Conservation (phyloP, 495 filamentous ascomycete species). For the Penicillium bialowiezense region DNA sequence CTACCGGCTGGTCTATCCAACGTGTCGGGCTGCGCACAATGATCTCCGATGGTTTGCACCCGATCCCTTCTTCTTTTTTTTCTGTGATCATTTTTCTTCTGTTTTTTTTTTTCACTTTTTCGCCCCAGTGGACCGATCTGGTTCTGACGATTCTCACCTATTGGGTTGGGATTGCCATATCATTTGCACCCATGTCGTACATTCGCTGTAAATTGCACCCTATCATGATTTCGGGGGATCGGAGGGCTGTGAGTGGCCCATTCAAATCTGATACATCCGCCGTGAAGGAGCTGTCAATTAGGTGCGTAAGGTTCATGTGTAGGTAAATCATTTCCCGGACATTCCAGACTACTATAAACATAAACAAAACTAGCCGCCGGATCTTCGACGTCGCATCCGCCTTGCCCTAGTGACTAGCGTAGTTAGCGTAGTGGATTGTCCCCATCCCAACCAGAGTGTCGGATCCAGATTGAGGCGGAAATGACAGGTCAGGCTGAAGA, state of each 20-base stretch:
- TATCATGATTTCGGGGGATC: not conserved
- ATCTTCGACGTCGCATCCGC: slow-evolving; percentile 3
- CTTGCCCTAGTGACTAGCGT: slow-evolving; percentile 4
- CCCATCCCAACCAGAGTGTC: slow-evolving; percentile 23
- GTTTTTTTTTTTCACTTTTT: not conserved
- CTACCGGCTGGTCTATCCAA: slow-evolving; percentile 5
- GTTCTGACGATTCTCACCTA: too few species aligned
- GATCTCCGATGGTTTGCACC: not conserved
- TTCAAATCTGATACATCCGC: not conserved
- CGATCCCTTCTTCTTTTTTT: not conserved
- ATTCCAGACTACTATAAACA: not conserved
- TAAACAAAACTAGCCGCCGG: not conserved
- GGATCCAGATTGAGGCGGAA: slow-evolving; percentile 22
- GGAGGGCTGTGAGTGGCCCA: not conserved
- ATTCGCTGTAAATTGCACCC: too few species aligned
- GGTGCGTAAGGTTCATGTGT: not conserved
- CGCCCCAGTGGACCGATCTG: too few species aligned
- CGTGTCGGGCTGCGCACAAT: slow-evolving; percentile 1
- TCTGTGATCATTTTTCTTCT: too few species aligned
- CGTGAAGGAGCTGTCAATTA: not conserved
- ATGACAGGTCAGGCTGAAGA: slow-evolving; percentile 3
- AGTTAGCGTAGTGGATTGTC: slow-evolving; percentile 14
- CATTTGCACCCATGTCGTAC: too few species aligned
- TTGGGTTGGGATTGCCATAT: too few species aligned
- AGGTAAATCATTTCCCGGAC: not conserved